phyloP scores from a whole-genome alignment of 768 basidiomycete species.

The Stropharia rugosoannulata region DNA sequence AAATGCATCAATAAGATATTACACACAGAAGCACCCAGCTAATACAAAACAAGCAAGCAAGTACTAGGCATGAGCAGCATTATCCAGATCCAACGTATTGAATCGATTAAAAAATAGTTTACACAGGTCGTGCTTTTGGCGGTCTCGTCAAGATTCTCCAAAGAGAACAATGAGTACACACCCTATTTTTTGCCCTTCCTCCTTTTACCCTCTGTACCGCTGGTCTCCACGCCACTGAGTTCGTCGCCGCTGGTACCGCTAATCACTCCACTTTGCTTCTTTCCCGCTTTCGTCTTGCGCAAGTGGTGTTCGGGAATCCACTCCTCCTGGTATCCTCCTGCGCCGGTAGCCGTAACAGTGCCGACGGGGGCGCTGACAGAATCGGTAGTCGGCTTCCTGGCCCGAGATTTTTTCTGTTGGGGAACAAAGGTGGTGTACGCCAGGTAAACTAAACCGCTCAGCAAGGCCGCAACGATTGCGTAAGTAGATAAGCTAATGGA shows the following conservation, averaged over 20 bases:
- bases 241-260: slow-evolving; percentile 63
- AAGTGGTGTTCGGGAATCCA: slow-evolving; percentile 93
- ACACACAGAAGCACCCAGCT: no score
- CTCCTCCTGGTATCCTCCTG: slow-evolving; percentile 79
- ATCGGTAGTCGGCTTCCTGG: slow-evolving; percentile 39
- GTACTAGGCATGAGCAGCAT: no score
- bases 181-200: slow-evolving; percentile 47
- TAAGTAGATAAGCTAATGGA: slow-evolving; percentile 62
- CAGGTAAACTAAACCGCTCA: slow-evolving; percentile 65
- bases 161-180: not conserved
- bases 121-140: slow-evolving; percentile 15
- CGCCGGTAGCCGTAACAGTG: slow-evolving; percentile 60
- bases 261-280: slow-evolving; percentile 43
- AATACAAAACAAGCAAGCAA: no score
- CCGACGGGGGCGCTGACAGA: slow-evolving; percentile 55
- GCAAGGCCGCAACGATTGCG: slow-evolving; percentile 58
- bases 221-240: slow-evolving; percentile 63
- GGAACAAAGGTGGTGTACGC: slow-evolving; percentile 68
- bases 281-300: slow-evolving; percentile 57
- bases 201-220: slow-evolving; percentile 62
- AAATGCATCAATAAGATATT: no score
- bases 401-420: slow-evolving; percentile 55
- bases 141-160: not conserved
- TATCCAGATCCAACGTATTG: no score
- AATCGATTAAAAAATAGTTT: slow-evolving; percentile 13